These are phyloP conservation scores for Porpolomopsis calyptriformis DNA, from an alignment of 768 basidiomycete species.

Conservation along the genomic window DNA sequence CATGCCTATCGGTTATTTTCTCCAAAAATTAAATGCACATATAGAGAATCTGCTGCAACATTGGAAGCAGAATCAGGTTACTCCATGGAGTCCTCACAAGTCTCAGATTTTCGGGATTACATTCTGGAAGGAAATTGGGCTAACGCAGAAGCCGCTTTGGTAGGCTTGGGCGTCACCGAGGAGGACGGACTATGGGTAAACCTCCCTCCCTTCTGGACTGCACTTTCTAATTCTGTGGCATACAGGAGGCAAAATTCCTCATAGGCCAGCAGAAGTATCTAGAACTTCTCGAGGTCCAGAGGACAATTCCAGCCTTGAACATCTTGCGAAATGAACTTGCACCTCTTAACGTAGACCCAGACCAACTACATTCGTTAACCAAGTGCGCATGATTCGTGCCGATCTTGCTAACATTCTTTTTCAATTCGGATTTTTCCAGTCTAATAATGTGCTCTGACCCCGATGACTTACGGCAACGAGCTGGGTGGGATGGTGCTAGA, in stretches of 20 bases:
- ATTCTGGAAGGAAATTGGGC: constrained; percentile 75
- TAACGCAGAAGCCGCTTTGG: constrained; percentile 61
- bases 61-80: constrained; percentile 92
- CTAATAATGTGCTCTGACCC: constrained; percentile 87
- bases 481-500: constrained; percentile 82
- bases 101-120: constrained; percentile 69
- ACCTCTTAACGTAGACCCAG: constrained; percentile 66
- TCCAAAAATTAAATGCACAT: constrained; percentile 1
- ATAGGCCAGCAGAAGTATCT: constrained; percentile 95
- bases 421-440: constrained; percentile 30
- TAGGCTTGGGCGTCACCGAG: constrained; percentile 57
- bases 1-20: constrained; percentile 8
- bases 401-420: constrained; percentile 10
- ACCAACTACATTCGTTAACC: constrained; percentile 77
- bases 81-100: constrained; percentile 65
- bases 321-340: constrained; percentile 85
- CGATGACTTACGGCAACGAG: constrained; percentile 69
- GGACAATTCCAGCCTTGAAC: constrained; percentile 71
- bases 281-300: constrained; percentile 75
- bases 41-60: constrained; percentile 77
- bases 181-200: constrained; percentile 61
- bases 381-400: constrained; percentile 41
- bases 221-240: not conserved
- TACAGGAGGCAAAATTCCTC: constrained; percentile 72
- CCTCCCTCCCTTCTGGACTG: not conserved